Percentiles rank a stretch among this genome's conserved stretches.
Evolutionary conservation across 192 early-diverging fungal genomes (phyloP).

Genomic region (Chytriomyces sp.): DNA sequence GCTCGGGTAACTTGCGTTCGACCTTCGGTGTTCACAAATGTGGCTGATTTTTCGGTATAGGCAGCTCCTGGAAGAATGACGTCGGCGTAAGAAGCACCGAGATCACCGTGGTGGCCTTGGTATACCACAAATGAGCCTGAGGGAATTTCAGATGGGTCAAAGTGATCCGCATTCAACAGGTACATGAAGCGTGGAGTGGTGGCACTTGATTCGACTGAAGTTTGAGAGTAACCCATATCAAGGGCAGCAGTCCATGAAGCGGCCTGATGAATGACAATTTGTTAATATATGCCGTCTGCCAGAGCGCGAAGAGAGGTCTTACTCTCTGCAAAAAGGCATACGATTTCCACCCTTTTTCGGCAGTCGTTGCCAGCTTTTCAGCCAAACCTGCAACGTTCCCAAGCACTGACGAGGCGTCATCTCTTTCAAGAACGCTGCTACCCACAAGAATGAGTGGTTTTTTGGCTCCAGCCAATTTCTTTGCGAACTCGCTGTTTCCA

Average conservation of each 20-base stretch:
- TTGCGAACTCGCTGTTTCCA: conserved; percentile 74
- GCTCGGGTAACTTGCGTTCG: conserved; percentile 91
- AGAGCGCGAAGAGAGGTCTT: conserved; percentile 19
- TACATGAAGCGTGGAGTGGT: conserved; percentile 79
- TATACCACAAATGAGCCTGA: conserved; percentile 95
- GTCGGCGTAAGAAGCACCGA: conserved; percentile 92
- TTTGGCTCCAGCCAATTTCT: conserved; percentile 79
- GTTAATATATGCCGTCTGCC: too few relatives aligned
- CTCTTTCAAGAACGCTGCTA: conserved; percentile 74
- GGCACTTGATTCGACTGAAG: conserved; percentile 43
- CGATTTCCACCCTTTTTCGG: conserved; percentile 83
- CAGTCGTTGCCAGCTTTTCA: conserved; percentile 65
- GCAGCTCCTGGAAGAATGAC: conserved; percentile 94
- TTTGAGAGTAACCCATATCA: conserved; percentile 87
- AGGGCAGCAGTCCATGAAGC: conserved; percentile 87
- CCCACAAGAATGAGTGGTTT: conserved; percentile 92
- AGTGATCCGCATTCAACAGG: conserved; percentile 91
- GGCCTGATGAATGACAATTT: conserved; percentile 49
- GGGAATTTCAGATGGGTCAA: conserved; percentile 76
- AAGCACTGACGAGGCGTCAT: conserved; percentile 74
- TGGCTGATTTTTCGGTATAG: conserved; percentile 95
- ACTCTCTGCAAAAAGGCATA: conserved; percentile 89
- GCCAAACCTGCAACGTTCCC: conserved; percentile 78
- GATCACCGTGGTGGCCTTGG: conserved; percentile 99
- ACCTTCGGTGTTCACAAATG: conserved; percentile 97